Evolutionary conservation across 2,329 filamentous ascomycete species (phyloP).

Genomic region (Neonectria ditissima): DNA sequence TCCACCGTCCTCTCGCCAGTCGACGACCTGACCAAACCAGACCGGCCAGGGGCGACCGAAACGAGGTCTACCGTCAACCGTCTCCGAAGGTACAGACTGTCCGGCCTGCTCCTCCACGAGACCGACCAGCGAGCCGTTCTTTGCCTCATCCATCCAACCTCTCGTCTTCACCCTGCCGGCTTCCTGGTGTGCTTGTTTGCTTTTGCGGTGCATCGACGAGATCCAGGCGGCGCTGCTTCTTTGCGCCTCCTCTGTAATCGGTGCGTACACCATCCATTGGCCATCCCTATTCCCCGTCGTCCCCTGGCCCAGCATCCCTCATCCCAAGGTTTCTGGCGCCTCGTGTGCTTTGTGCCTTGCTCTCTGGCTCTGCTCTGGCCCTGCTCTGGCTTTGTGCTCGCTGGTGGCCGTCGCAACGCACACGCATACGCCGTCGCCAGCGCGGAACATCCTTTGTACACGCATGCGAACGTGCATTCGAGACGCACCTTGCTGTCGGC

Average conservation of each 20-base stretch:
- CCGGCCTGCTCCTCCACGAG: conserved; percentile 19
- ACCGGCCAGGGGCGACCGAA: conserved; percentile 24
- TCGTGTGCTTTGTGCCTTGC: conserved; percentile 20
- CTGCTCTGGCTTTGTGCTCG: not conserved
- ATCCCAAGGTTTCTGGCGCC: conserved; percentile 7
- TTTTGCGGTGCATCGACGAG: conserved; percentile 36
- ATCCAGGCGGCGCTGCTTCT: conserved; percentile 29
- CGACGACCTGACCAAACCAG: conserved; percentile 20
- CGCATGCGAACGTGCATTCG: conserved; percentile 5
- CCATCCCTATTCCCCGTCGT: conserved; percentile 30
- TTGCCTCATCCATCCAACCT: conserved; percentile 28
- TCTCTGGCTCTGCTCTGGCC: not conserved
- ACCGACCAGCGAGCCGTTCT: conserved; percentile 10
- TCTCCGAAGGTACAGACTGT: conserved; percentile 1
- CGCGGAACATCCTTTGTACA: not conserved
- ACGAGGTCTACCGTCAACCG: conserved; percentile 14
- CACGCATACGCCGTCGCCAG: conserved; percentile 6
- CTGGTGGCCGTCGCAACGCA: conserved; percentile 7
- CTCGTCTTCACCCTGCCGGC: conserved; percentile 12
- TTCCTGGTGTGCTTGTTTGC: conserved; percentile 31
- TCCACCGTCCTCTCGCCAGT: conserved; percentile 26
- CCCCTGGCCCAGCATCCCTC: conserved; percentile 19
- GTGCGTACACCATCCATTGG: conserved; percentile 39
- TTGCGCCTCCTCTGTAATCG: conserved; percentile 25
- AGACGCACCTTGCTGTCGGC: conserved; percentile 2